phyloP scores from a whole-genome alignment of 306 rosid genomes.

The Acacia acuminata region DNA sequence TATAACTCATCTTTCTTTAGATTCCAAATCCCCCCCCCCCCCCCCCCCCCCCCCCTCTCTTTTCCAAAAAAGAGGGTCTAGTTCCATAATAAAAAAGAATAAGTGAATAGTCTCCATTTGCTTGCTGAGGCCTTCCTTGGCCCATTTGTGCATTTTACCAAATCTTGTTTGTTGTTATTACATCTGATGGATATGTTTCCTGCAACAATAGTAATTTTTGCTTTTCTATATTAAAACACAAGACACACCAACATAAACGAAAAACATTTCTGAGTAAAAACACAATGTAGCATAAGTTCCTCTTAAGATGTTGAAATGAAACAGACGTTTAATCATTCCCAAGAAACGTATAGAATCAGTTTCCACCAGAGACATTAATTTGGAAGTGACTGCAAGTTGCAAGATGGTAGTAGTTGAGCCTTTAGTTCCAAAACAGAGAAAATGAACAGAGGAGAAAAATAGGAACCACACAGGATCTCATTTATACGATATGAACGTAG shows the following conservation, averaged over 20 bases:
- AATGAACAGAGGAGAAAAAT: background rate
- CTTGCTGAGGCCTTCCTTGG: background rate
- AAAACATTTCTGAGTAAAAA: background rate
- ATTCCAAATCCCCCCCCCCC: background rate
- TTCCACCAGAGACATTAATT: background rate
- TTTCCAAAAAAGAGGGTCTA: background rate
- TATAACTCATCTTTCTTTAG: background rate
- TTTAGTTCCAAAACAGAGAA: background rate
- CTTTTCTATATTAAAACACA: background rate
- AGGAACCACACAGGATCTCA: slow-evolving; percentile 4
- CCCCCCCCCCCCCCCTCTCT: no score
- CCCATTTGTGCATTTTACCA: background rate
- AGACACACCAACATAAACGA: background rate
- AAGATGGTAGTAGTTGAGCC: slow-evolving; percentile 29
- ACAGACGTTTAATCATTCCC: background rate
- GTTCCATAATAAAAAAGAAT: background rate
- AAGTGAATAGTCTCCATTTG: background rate
- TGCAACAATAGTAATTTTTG: background rate
- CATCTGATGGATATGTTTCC: background rate
- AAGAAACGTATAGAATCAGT: background rate
- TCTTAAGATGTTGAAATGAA: background rate
- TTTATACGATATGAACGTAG: slow-evolving; percentile 13
- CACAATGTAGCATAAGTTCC: background rate
- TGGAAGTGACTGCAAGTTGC: slow-evolving; percentile 8
- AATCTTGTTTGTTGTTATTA: background rate